Percentiles rank a stretch among this genome's conserved stretches.
Evolutionary conservation across 1,284 basidiomycete species (phyloP).

Genomic region (Rhodotorula sp.): DNA sequence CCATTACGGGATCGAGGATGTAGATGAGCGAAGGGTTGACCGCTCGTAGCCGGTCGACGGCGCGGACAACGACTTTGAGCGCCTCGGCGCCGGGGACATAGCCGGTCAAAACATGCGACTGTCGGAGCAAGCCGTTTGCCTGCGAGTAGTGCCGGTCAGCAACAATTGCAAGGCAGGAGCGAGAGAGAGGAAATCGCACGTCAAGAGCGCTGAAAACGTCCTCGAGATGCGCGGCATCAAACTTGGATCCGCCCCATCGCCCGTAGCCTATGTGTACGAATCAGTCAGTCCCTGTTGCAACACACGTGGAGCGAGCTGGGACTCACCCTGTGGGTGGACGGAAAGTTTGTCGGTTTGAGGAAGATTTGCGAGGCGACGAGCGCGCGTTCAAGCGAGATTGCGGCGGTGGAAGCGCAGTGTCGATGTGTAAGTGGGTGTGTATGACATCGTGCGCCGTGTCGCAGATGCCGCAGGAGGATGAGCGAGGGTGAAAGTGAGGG

Average conservation of each 20-base stretch:
- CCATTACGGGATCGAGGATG: slow-evolving; percentile 65
- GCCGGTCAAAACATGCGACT: slow-evolving; percentile 55
- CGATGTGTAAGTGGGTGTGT: background rate
- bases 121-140: slow-evolving; percentile 44
- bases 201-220: slow-evolving; percentile 48
- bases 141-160: slow-evolving; percentile 1
- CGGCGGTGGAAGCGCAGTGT: background rate
- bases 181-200: slow-evolving; percentile 8
- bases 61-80: slow-evolving; percentile 63
- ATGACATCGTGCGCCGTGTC: background rate
- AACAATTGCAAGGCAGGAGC: no score
- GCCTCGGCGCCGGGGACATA: slow-evolving; percentile 86
- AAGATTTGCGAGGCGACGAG: slow-evolving; percentile 3
- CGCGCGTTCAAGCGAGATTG: background rate
- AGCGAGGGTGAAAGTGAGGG: background rate
- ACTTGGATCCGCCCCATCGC: slow-evolving; percentile 50
- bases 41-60: slow-evolving; percentile 63
- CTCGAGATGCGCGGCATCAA: slow-evolving; percentile 50
- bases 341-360: background rate
- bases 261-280: slow-evolving; percentile 45
- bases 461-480: background rate
- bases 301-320: background rate
- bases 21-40: slow-evolving; percentile 67
- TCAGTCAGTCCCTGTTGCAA: background rate
- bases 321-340: slow-evolving; percentile 27